Base-by-base conservation (phyloP, 31 red algal species). In the Odonthalia washingtoniensis region DNA sequence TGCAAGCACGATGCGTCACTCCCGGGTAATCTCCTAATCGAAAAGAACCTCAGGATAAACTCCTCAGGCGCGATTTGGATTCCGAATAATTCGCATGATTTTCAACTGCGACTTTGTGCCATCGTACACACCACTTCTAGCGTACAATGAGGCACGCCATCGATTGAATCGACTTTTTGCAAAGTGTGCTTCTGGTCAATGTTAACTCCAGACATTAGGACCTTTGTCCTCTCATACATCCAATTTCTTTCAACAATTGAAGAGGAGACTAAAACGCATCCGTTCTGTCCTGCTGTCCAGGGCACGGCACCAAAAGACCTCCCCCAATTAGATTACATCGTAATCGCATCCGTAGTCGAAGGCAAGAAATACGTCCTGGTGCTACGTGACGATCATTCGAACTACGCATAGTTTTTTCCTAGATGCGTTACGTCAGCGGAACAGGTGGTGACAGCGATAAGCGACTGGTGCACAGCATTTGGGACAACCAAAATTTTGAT, bases 281-380 rank as follows among this genome's bases (percentile, higher is more conserved):
- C 66, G 34, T 70, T 70, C 31, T 9, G 66, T 32, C 66, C 66
- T 28, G 66, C 66, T 37, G 66, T 70, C 28, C 28, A 70, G 6
- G 66, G 66, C 9, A 70, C 66, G 31, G 28, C 14, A 34, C 66
- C 66, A 6, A 12, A 37, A 9, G 66, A 70, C 34, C 66, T 70
- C 66, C 28, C 28, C 12, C 66, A 70, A 37, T 70, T 70, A 9
- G 9, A 70, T 37, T 70, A 70, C 12, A 70, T 70, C 66, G 66
- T 21, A 9, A 28, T 70, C 28, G 9, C 6, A 12, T 27, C 66
- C 12, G 34, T 9, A 34, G 31, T 12, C 6, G 31, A 70, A 9
- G 66, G 28, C 16, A 27, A 70, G 6, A 70, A 70, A 70, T 70
- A 70, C n/a, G 65, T 72, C 0, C n/a, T n/a, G n/a, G n/a, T n/a